Evolutionary conservation across 2,329 filamentous ascomycete genomes (phyloP).

Genomic region (Scortechinia acanthostroma): DNA sequence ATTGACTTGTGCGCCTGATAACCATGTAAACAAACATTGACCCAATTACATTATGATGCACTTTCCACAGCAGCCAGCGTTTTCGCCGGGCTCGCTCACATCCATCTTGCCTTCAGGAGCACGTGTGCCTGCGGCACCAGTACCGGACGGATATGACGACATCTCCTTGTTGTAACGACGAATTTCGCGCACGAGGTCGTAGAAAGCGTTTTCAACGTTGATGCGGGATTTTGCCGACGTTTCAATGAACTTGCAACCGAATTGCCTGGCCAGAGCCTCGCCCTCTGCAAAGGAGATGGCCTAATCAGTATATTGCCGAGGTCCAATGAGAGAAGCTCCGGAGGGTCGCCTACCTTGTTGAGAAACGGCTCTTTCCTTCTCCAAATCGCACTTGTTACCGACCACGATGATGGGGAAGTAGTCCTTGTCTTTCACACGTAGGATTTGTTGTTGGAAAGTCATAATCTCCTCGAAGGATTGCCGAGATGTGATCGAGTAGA

Average conservation of each 20-base stretch:
- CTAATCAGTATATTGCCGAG: too few relatives aligned
- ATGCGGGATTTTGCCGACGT: constrained; percentile 96
- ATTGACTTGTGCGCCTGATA: background rate
- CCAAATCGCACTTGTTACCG: constrained; percentile 98
- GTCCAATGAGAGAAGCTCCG: too few relatives aligned
- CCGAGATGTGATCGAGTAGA: constrained; percentile 95
- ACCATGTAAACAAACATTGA: background rate
- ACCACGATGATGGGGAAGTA: constrained; percentile 99
- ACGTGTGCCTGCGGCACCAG: constrained; percentile 30
- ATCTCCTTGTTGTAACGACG: constrained; percentile 97
- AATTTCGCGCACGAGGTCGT: constrained; percentile 96
- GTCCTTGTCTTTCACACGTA: constrained; percentile 98
- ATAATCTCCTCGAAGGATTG: constrained; percentile 98
- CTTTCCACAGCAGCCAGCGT: background rate
- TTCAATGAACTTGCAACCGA: constrained; percentile 98
- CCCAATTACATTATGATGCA: background rate
- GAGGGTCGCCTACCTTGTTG: constrained; percentile 71
- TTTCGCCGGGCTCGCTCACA: constrained; percentile 1
- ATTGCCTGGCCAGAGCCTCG: constrained; percentile 74
- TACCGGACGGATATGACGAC: constrained; percentile 74
- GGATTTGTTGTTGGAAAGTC: constrained; percentile 97
- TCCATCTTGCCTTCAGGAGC: constrained; percentile 2
- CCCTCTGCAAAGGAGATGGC: constrained; percentile 67
- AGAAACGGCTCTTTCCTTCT: constrained; percentile 82
- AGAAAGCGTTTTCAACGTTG: constrained; percentile 97